phyloP scores from a whole-genome alignment of 495 filamentous ascomycete genomes.

The Aspergillus sparsus region DNA sequence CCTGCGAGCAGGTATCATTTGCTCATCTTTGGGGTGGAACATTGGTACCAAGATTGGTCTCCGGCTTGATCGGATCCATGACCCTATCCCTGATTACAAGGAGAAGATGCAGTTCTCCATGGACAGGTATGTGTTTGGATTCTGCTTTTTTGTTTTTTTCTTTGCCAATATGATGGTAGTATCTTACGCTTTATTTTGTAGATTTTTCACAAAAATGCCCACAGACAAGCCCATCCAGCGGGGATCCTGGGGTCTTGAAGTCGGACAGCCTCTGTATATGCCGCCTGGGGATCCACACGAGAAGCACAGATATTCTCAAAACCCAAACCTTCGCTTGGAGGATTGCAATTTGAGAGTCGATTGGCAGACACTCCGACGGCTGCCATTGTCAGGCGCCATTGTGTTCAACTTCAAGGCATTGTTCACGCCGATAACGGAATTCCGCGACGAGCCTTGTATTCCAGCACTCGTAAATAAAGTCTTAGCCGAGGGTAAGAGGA shows the following conservation, averaged over 20 bases:
- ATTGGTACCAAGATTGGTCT: conserved; percentile 73
- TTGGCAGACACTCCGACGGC: conserved; percentile 84
- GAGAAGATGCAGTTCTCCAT: conserved; percentile 89
- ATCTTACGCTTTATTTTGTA: conserved; percentile 25
- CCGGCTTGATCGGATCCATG: conserved; percentile 73
- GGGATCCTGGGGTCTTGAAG: conserved; percentile 84
- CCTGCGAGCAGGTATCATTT: conserved; percentile 77
- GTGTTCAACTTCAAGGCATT: conserved; percentile 92
- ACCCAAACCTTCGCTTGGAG: conserved; percentile 54
- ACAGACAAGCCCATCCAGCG: conserved; percentile 78
- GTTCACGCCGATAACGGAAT: conserved; percentile 74
- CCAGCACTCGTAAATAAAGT: conserved; percentile 69
- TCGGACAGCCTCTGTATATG: conserved; percentile 77
- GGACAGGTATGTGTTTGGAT: conserved; percentile 61
- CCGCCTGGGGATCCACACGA: conserved; percentile 72
- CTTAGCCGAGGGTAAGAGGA: conserved; percentile 70
- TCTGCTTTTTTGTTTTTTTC: not conserved
- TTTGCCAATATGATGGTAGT: not conserved
- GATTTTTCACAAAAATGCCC: conserved; percentile 80
- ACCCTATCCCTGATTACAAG: conserved; percentile 80
- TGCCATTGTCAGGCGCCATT: conserved; percentile 73
- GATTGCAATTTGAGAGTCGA: conserved; percentile 80
- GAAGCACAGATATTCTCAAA: conserved; percentile 55
- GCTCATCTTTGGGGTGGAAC: conserved; percentile 81
- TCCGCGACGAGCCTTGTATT: conserved; percentile 73